Conservation (phyloP, 1,284 basidiomycete species). For the Vanrija sp. region DNA sequence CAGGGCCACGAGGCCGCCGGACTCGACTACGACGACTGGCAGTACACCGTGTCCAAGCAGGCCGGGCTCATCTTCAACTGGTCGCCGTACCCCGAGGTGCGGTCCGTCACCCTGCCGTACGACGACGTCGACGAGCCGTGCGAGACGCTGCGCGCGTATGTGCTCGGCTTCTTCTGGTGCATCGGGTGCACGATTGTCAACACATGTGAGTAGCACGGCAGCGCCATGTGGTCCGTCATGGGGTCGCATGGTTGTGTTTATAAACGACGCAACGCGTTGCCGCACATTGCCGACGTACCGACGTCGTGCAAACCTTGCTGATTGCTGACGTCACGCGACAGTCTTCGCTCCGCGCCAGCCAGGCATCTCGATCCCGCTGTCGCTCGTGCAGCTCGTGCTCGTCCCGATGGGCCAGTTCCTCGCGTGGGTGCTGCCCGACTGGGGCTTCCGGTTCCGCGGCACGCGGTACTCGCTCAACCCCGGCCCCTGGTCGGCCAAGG, state of each 20-base stretch:
- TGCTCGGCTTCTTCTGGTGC: constrained; percentile 10
- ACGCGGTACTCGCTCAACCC: constrained; percentile 20
- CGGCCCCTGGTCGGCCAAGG: constrained; percentile 25
- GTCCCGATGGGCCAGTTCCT: not conserved
- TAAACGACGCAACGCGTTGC: too few relatives aligned
- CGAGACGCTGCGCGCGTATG: constrained; percentile 11
- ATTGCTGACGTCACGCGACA: not conserved
- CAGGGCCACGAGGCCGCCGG: constrained; percentile 3
- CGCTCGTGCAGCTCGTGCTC: constrained; percentile 8
- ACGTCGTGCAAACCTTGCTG: too few relatives aligned
- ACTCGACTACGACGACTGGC: constrained; percentile 9
- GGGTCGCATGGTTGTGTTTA: not conserved
- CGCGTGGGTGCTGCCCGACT: constrained; percentile 7
- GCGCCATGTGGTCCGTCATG: not conserved
- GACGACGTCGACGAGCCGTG: constrained; percentile 9
- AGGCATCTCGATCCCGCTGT: constrained; percentile 2
- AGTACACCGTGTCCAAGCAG: not conserved
- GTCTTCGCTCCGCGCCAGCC: constrained; percentile 11
- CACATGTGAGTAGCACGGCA: constrained; percentile 5
- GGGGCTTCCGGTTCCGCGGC: constrained; percentile 13
- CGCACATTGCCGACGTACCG: too few relatives aligned
- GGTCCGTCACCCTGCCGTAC: constrained; percentile 10
- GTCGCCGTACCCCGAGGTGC: constrained; percentile 17
- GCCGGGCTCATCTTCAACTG: not conserved
- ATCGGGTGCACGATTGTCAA: constrained; percentile 4